phyloP scores from a whole-genome alignment of 495 filamentous ascomycete species.

The Daldinia vernicosa region DNA sequence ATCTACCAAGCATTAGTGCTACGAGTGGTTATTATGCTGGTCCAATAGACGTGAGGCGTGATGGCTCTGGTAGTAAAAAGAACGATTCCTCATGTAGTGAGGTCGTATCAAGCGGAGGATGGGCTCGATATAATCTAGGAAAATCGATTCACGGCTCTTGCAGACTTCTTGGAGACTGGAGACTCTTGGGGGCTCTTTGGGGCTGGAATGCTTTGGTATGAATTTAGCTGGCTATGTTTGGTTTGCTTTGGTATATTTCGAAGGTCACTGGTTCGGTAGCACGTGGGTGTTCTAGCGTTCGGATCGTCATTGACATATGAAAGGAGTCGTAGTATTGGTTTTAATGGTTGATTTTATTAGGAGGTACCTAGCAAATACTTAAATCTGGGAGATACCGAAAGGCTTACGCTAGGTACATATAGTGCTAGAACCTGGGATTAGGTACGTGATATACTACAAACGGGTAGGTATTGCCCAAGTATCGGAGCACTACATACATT shows the following conservation, averaged over 20 bases:
- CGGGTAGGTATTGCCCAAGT: not conserved
- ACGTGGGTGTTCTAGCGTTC: not conserved
- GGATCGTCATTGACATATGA: not conserved
- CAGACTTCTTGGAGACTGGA: too few species aligned
- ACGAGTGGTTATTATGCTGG: constrained; percentile 12
- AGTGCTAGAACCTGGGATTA: not conserved
- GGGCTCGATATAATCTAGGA: constrained; percentile 23
- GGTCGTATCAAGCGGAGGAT: constrained; percentile 32
- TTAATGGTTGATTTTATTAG: not conserved
- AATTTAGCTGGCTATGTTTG: not conserved
- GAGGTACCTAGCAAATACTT: not conserved
- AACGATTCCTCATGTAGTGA: constrained; percentile 20
- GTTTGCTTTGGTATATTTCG: not conserved
- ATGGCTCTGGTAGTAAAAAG: constrained; percentile 1
- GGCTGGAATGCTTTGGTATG: not conserved
- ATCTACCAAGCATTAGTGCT: constrained; percentile 18
- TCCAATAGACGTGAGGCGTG: constrained; percentile 21
- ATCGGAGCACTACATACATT: not conserved
- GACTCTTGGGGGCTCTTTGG: not conserved
- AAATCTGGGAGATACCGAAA: not conserved
- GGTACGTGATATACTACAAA: not conserved
- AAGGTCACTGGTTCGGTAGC: constrained; percentile 10
- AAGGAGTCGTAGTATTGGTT: not conserved
- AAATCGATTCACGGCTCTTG: constrained; percentile 13
- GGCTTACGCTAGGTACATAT: too few species aligned